Evolutionary conservation across 208 protist genomes (phyloP).

Genomic region (Acanthamoeba royreba): DNA sequence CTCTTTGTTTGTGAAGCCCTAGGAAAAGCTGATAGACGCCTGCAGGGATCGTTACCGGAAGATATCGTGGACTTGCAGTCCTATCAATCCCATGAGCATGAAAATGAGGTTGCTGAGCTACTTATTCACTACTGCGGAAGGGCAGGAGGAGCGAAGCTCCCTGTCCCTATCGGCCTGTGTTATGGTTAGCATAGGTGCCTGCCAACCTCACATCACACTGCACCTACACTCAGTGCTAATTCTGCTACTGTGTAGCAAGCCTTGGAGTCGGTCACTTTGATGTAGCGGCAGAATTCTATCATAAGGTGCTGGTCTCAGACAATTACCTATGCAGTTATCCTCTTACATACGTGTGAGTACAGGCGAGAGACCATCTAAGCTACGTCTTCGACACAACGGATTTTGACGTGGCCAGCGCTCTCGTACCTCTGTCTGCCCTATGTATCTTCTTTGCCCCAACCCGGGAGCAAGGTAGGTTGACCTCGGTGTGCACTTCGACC

Average conservation of each 20-base stretch:
- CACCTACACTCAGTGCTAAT: not conserved
- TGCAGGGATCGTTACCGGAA: not conserved
- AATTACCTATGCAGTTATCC: not conserved
- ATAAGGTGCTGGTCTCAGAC: not conserved
- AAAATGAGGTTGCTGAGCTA: not conserved
- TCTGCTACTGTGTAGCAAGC: not conserved
- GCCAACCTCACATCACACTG: not conserved
- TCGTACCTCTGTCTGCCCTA: not conserved
- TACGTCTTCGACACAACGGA: constrained; percentile 7
- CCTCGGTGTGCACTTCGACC: not conserved
- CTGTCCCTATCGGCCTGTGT: not conserved
- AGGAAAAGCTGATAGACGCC: not conserved
- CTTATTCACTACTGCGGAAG: not conserved
- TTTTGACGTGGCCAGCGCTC: not conserved
- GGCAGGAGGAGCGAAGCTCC: not conserved
- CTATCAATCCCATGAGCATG: not conserved
- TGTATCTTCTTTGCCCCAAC: not conserved
- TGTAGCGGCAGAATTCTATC: not conserved
- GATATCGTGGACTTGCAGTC: not conserved
- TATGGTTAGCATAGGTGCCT: not conserved
- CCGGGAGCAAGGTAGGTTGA: not conserved
- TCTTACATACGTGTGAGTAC: not conserved
- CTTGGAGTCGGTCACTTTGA: not conserved
- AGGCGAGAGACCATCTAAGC: not conserved
- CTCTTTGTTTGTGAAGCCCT: not conserved